Conservation (phyloP, 129 eudicot species). For the Tanacetum coccineum region DNA sequence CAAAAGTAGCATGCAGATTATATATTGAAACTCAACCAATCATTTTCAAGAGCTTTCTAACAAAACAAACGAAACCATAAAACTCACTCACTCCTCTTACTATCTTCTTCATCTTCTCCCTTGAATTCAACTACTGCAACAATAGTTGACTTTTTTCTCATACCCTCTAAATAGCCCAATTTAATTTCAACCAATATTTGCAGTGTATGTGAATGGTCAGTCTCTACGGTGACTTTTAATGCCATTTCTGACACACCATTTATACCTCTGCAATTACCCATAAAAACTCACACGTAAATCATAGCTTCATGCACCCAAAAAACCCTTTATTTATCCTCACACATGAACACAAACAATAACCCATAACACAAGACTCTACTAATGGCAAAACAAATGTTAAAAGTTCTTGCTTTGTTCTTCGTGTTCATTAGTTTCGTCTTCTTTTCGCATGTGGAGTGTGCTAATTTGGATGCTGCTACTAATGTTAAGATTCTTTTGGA, state of each 20-base stretch:
- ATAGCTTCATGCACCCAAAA: slow-evolving; percentile 35
- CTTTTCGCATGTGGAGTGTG: slow-evolving; percentile 20
- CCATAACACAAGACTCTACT: not conserved
- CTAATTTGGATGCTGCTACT: slow-evolving; percentile 14
- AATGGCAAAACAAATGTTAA: slow-evolving; percentile 29
- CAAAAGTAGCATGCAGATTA: slow-evolving; percentile 21
- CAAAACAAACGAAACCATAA: slow-evolving; percentile 23
- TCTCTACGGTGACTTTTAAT: slow-evolving; percentile 33
- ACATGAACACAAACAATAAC: slow-evolving; percentile 1
- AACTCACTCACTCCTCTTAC: slow-evolving; percentile 22
- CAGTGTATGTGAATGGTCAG: slow-evolving; percentile 24
- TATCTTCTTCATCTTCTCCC: slow-evolving; percentile 17
- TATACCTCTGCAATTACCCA: slow-evolving; percentile 36
- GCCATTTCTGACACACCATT: slow-evolving; percentile 7
- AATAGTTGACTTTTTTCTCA: slow-evolving; percentile 24
- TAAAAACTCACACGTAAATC: slow-evolving; percentile 20
- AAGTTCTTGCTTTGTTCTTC: slow-evolving; percentile 19
- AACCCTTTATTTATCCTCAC: not conserved
- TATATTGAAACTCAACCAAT: slow-evolving; percentile 48
- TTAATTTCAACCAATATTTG: slow-evolving; percentile 16
- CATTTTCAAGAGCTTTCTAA: slow-evolving; percentile 34
- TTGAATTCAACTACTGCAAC: slow-evolving; percentile 26
- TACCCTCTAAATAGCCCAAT: slow-evolving; percentile 23
- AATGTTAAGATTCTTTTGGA: slow-evolving; percentile 42
- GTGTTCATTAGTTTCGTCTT: not conserved